These are phyloP conservation scores for Spathaspora gorwiae DNA, from an alignment of 805 yeast species.

Conservation along the genomic window DNA sequence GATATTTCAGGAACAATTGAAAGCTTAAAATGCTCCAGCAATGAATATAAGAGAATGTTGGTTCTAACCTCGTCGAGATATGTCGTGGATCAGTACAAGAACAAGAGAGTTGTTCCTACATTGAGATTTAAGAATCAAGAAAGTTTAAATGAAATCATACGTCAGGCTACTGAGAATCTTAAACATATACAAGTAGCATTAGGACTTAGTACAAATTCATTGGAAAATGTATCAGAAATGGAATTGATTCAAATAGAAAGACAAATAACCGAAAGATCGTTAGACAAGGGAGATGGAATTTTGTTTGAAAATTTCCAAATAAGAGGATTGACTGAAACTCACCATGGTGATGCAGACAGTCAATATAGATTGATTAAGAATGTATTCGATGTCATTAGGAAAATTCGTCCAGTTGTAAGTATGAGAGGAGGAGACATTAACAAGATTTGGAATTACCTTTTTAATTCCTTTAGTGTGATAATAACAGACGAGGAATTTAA, in stretches of 20 bases:
- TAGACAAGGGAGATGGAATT: not conserved
- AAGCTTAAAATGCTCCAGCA: not conserved
- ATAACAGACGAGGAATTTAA: constrained; percentile 1
- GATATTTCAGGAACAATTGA: not conserved
- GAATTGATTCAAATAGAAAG: not conserved
- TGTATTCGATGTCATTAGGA: not conserved
- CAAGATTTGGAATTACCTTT: constrained; percentile 1
- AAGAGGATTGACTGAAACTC: too few species aligned
- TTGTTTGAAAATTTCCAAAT: too few species aligned
- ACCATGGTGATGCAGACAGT: not conserved
- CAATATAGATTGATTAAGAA: too few species aligned
- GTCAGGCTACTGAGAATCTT: not conserved
- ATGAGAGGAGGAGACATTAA: not conserved
- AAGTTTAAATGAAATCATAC: not conserved
- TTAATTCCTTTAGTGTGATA: constrained; percentile 1
- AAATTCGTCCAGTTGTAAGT: not conserved
- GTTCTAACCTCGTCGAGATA: not conserved
- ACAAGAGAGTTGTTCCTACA: not conserved
- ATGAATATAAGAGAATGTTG: not conserved
- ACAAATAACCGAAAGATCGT: not conserved
- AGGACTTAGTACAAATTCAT: not conserved
- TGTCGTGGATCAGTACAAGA: not conserved
- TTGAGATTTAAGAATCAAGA: too few species aligned
- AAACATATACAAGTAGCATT: not conserved
- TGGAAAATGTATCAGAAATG: not conserved